Conservation (phyloP, 2,329 filamentous ascomycete genomes). For the Ascochyta viciae-villosae region DNA sequence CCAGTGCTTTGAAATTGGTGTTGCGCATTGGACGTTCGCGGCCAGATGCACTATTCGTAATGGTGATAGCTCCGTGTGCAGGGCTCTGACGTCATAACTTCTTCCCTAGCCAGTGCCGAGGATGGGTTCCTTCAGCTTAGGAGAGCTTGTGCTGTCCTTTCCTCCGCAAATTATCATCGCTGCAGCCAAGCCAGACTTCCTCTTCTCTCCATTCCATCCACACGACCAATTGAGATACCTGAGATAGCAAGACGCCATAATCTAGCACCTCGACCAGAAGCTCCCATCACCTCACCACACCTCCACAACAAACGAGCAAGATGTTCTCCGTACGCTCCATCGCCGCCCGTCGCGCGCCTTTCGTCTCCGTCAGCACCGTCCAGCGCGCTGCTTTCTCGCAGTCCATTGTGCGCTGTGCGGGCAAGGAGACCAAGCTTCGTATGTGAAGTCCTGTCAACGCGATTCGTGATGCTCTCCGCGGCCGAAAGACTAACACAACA, state of each 20-base stretch:
- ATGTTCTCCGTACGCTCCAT: constrained; percentile 46
- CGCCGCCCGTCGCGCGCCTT: constrained; percentile 39
- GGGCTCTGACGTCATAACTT: constrained; percentile 12
- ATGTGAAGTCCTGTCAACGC: constrained; percentile 28
- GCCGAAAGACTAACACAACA: constrained; percentile 14
- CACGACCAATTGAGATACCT: not conserved
- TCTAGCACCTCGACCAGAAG: not conserved
- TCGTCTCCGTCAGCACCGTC: constrained; percentile 33
- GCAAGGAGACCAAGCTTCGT: constrained; percentile 56
- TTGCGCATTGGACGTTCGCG: constrained; percentile 17
- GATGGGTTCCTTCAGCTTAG: constrained; percentile 8
- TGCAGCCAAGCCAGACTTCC: not conserved
- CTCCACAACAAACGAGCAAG: not conserved
- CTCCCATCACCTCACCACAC: not conserved
- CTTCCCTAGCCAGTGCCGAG: constrained; percentile 11
- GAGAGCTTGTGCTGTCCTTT: constrained; percentile 13
- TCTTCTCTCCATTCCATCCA: constrained; percentile 4
- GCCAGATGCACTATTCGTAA: constrained; percentile 13
- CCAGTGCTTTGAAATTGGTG: constrained; percentile 16
- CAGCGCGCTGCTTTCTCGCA: constrained; percentile 49
- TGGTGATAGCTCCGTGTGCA: constrained; percentile 12
- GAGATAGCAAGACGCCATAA: not conserved
- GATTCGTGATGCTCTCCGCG: not conserved
- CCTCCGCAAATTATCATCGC: constrained; percentile 4
- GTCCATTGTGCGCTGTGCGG: constrained; percentile 47